phyloP scores from a whole-genome alignment of 768 basidiomycete genomes.

The Exidia glandulosa region DNA sequence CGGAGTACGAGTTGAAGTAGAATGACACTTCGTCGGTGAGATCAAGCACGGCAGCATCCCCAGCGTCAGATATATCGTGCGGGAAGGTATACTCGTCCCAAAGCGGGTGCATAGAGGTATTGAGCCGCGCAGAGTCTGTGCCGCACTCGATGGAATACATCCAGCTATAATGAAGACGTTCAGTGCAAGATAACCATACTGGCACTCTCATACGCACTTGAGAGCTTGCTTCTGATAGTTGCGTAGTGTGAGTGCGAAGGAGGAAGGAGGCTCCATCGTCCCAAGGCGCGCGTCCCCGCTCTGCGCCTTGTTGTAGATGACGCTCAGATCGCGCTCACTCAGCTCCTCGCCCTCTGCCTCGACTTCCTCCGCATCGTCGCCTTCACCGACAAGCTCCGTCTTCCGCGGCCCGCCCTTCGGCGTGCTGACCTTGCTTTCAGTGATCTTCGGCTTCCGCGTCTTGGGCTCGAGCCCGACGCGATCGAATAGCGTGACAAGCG shows the following conservation, averaged over 20 bases:
- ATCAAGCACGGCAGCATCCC: slow-evolving; percentile 52
- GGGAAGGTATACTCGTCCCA: slow-evolving; percentile 89
- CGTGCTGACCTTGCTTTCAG: slow-evolving; percentile 19
- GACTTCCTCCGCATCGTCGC: slow-evolving; percentile 75
- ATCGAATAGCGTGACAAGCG: slow-evolving; percentile 65
- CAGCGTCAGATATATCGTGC: slow-evolving; percentile 29
- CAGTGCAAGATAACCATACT: background rate
- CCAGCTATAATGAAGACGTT: slow-evolving; percentile 50
- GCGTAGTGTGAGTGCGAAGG: slow-evolving; percentile 65
- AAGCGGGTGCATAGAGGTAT: slow-evolving; percentile 75
- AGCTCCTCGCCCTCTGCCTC: slow-evolving; percentile 64
- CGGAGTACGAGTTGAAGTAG: slow-evolving; percentile 86
- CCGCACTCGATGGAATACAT: slow-evolving; percentile 83
- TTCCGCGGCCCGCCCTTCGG: slow-evolving; percentile 21
- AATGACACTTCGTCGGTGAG: slow-evolving; percentile 74
- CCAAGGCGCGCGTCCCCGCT: slow-evolving; percentile 62
- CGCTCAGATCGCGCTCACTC: slow-evolving; percentile 65
- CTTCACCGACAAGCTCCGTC: slow-evolving; percentile 68
- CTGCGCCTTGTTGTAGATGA: slow-evolving; percentile 83
- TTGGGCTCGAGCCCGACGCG: slow-evolving; percentile 57
- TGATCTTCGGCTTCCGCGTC: slow-evolving; percentile 29
- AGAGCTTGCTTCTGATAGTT: slow-evolving; percentile 94
- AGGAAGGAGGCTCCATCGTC: slow-evolving; percentile 70
- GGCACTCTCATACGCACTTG: slow-evolving; percentile 26
- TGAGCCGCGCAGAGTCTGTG: slow-evolving; percentile 54